These are phyloP conservation scores for Vitis hybrid DNA, from an alignment of 177 flowering plant species.

Conservation along the genomic window DNA sequence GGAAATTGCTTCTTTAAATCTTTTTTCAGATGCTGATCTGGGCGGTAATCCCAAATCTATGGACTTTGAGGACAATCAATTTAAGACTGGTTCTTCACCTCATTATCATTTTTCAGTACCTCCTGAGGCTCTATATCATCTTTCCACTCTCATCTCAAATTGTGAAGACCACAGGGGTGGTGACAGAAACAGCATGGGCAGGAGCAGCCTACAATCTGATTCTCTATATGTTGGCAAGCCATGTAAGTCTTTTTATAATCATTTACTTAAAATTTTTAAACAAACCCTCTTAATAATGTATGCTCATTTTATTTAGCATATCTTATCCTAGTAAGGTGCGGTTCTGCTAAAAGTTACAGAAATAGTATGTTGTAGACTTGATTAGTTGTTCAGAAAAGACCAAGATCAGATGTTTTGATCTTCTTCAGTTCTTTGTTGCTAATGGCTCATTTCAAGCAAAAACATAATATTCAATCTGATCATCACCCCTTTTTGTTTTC, in stretches of 20 bases:
- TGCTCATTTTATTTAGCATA: not conserved
- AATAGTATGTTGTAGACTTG: not conserved
- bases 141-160: constrained; percentile 63
- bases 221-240: constrained; percentile 79
- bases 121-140: constrained; percentile 56
- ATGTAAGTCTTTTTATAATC: constrained; percentile 40
- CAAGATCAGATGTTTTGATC: not conserved
- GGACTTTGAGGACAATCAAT: constrained; percentile 27
- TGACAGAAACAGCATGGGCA: constrained; percentile 73
- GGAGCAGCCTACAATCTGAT: constrained; percentile 75
- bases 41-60: constrained; percentile 39
- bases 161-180: constrained; percentile 56
- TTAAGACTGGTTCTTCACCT: constrained; percentile 38
- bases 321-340: too few relatives aligned
- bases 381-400: not conserved
- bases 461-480: not conserved
- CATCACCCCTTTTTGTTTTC: not conserved
- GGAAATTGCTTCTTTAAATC: not conserved
- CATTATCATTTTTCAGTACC: constrained; percentile 51
- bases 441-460: not conserved
- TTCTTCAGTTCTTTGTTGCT: not conserved
- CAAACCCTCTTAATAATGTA: not conserved
- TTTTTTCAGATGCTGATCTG: constrained; percentile 52
- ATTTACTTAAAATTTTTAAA: too few relatives aligned
- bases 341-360: not conserved